Evolutionary conservation across 2,329 filamentous ascomycete genomes (phyloP).

Genomic region (Drechslerella stenobrocha): DNA sequence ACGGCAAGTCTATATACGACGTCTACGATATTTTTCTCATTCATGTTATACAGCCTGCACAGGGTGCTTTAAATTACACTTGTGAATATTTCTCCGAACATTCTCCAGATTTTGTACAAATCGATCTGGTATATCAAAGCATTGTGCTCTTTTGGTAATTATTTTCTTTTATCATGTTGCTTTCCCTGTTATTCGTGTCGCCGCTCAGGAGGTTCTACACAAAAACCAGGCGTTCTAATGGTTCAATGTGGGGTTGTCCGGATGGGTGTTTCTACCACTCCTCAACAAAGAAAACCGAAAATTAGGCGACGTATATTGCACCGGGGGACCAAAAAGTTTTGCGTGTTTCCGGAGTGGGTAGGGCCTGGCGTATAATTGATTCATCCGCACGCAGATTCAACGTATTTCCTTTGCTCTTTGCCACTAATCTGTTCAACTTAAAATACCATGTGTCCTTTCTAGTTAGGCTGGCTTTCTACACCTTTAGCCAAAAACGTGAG

Average conservation of each 20-base stretch:
- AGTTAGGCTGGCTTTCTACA: not conserved
- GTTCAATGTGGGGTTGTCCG: not conserved
- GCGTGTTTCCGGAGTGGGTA: not conserved
- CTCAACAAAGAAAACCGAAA: not conserved
- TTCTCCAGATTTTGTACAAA: conserved; percentile 22
- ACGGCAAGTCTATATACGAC: conserved; percentile 5
- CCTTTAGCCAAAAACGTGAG: too few relatives aligned
- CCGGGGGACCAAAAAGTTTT: conserved; percentile 4
- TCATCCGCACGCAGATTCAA: conserved; percentile 10
- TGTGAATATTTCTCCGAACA: conserved; percentile 34
- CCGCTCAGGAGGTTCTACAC: not conserved
- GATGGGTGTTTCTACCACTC: not conserved
- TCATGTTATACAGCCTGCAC: conserved; percentile 32
- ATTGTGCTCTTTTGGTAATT: conserved; percentile 3
- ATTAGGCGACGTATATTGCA: not conserved
- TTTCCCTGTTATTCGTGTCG: not conserved
- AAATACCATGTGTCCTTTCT: not conserved
- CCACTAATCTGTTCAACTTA: conserved; percentile 3
- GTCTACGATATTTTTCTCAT: conserved; percentile 11
- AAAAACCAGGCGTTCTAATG: conserved; percentile 4
- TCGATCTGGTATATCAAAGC: conserved; percentile 2
- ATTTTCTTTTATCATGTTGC: not conserved
- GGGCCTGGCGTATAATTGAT: conserved; percentile 32
- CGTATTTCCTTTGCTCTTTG: conserved; percentile 29
- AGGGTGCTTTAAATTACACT: conserved; percentile 37